Evolutionary conservation across 2,329 filamentous ascomycete species (phyloP).

Genomic region (Plenodomus biglobosus): DNA sequence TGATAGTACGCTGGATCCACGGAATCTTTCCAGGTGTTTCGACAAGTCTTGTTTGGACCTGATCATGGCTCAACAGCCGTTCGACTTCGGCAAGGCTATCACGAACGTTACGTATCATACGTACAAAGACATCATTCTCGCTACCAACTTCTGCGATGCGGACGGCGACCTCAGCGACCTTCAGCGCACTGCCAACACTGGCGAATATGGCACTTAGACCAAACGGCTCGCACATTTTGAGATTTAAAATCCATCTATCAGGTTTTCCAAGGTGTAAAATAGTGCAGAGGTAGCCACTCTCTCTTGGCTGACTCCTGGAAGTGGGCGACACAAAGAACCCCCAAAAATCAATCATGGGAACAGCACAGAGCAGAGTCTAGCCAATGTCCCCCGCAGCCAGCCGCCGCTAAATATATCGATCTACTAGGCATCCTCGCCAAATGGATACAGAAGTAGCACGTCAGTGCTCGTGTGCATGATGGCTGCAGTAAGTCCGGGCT

Average conservation of each 20-base stretch:
- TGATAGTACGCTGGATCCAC: constrained; percentile 22
- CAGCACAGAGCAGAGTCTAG: constrained; percentile 5
- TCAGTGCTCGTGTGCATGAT: too few relatives aligned
- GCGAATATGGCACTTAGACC: constrained; percentile 15
- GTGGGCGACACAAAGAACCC: constrained; percentile 5
- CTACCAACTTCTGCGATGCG: constrained; percentile 23
- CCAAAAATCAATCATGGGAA: neutral
- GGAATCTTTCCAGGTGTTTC: constrained; percentile 17
- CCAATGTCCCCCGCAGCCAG: neutral
- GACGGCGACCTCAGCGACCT: constrained; percentile 25
- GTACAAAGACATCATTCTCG: constrained; percentile 31
- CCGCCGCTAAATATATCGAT: neutral
- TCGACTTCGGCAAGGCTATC: constrained; percentile 25
- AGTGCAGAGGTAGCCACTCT: neutral
- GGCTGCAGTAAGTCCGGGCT: too few relatives aligned
- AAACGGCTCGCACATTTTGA: constrained; percentile 10
- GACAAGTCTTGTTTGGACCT: constrained; percentile 15
- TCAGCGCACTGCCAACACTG: constrained; percentile 25
- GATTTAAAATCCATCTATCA: neutral
- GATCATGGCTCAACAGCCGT: constrained; percentile 14
- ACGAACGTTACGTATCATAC: constrained; percentile 26
- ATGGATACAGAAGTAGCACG: too few relatives aligned
- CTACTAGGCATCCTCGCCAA: neutral
- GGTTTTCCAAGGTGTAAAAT: neutral
- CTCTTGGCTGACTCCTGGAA: neutral